Evolutionary conservation across 1,139 yeast species (phyloP).

Genomic region (Protomyces inundatus): DNA sequence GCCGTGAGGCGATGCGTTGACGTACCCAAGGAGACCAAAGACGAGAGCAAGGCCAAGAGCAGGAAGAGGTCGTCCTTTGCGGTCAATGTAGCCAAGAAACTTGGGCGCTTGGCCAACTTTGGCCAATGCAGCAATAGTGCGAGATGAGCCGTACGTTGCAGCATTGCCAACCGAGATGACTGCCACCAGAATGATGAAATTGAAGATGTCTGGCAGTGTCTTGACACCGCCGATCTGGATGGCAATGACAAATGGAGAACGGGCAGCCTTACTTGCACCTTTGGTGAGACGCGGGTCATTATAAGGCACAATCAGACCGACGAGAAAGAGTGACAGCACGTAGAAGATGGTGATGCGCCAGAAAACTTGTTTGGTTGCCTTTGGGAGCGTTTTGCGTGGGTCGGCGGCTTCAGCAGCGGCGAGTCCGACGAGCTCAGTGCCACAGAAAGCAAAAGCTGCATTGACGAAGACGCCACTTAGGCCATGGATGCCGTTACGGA

Average conservation of each 20-base stretch:
- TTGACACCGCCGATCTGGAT: constrained; percentile 60
- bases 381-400: constrained; percentile 60
- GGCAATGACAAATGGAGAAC: constrained; percentile 75
- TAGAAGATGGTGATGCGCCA: constrained; percentile 67
- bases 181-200: constrained; percentile 65
- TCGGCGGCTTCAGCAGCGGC: constrained; percentile 69
- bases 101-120: constrained; percentile 59
- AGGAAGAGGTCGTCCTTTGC: constrained; percentile 63
- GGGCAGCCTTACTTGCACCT: constrained; percentile 44
- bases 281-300: constrained; percentile 46
- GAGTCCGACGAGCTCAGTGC: constrained; percentile 75
- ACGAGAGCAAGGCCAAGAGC: constrained; percentile 55
- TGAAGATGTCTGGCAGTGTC: constrained; percentile 66
- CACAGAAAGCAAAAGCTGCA: constrained; percentile 86
- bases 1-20: constrained; percentile 64
- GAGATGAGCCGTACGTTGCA: constrained; percentile 57
- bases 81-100: constrained; percentile 51
- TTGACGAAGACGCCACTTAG: constrained; percentile 72
- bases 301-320: constrained; percentile 67
- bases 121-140: constrained; percentile 58
- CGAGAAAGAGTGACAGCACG: constrained; percentile 54
- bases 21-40: constrained; percentile 64
- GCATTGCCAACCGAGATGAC: constrained; percentile 72
- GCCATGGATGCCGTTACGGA: constrained; percentile 68
- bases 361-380: constrained; percentile 60